Percentiles rank a stretch among this genome's conserved stretches.
Conservation (phyloP, 352 stramenopile genomes). For the Globisporangium yorkense region DNA sequence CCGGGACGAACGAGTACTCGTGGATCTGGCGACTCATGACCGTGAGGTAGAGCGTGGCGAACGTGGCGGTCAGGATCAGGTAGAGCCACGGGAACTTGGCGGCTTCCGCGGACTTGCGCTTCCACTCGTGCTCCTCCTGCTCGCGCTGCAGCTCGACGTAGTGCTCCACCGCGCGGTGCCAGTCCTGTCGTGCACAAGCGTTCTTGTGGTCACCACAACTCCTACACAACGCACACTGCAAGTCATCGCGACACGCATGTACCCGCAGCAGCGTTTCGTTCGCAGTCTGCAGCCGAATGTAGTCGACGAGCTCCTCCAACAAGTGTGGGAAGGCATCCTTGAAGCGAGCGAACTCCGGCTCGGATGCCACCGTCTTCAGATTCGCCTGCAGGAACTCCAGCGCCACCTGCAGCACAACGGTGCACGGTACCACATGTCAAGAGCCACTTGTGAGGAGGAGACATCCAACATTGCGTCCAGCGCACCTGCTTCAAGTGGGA, state of each 20-base stretch:
- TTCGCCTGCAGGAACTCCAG: slow-evolving; percentile 18
- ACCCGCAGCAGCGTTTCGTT: slow-evolving; percentile 30
- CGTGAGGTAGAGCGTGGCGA: slow-evolving; percentile 50
- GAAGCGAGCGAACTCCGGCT: slow-evolving; percentile 25
- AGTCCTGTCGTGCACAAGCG: slow-evolving; percentile 14
- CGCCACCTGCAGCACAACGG: slow-evolving; percentile 1
- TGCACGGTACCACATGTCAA: background rate
- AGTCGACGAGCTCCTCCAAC: slow-evolving; percentile 35
- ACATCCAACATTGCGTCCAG: background rate
- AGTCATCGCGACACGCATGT: background rate
- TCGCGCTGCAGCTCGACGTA: slow-evolving; percentile 20
- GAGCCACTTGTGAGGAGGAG: background rate
- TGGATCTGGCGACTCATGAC: slow-evolving; percentile 40
- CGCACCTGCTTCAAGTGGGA: slow-evolving; percentile 45
- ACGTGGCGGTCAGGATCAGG: slow-evolving; percentile 38
- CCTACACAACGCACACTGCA: background rate
- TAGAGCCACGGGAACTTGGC: slow-evolving; percentile 46
- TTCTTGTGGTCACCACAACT: background rate
- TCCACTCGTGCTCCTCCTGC: slow-evolving; percentile 22
- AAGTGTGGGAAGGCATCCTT: slow-evolving; percentile 31
- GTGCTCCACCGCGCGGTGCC: slow-evolving; percentile 28
- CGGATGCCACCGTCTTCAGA: slow-evolving; percentile 4
- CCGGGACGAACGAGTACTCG: slow-evolving; percentile 46
- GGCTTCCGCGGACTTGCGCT: slow-evolving; percentile 12
- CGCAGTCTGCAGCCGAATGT: slow-evolving; percentile 19